Base-by-base conservation (phyloP, 352 stramenopile genomes). In the Pythium pectinolyticum region DNA sequence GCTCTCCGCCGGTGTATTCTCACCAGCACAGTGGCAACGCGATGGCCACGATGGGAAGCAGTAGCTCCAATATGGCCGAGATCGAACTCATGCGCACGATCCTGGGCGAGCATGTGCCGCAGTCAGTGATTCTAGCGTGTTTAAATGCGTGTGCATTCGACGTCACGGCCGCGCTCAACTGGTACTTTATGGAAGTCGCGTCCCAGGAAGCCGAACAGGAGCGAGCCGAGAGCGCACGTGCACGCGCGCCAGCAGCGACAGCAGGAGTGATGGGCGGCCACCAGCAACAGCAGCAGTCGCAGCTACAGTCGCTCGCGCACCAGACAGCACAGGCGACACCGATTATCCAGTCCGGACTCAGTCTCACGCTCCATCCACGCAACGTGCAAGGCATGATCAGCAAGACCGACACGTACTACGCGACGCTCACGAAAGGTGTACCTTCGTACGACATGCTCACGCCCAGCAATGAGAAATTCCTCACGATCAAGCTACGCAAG, bases 21-120 rank as follows among this genome's bases (percentile, higher is more conserved):
- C 22, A 22, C 43, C 43, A 50, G 22, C 41, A 17, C n/a, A 17
- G 17, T 11, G 43, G 8, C 22, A 22, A 9, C 22, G 43, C 43
- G 24, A 50, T 50, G 43, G 24, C 43, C 43, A 9, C 11, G n/a
- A 57, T 41, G 41, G 45, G 37, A 53, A 31, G 47, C 27, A n/a
- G 57, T n/a, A 25, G 46, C 45, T 59, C 75, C 32, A 75, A 78
- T 60, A 80, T 81, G 61, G 84, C 70, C 66, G 86, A 95, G 55
- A 67, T 95, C 49, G 86, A 95, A 45, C 75, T 95, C 51, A 95
- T 95, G 82, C 86, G 84, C 57, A 94, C 84, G 55, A 95, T 95
- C 58, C 73, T 95, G 25, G 86, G 86, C 34, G 86, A 95, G 57
- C 80, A 94, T 55, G 86, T 95, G 56, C 84, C 86, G 24, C 83